phyloP scores from a whole-genome alignment of 176 grass and related monocot species.

The Cenchrus fungigraminus region DNA sequence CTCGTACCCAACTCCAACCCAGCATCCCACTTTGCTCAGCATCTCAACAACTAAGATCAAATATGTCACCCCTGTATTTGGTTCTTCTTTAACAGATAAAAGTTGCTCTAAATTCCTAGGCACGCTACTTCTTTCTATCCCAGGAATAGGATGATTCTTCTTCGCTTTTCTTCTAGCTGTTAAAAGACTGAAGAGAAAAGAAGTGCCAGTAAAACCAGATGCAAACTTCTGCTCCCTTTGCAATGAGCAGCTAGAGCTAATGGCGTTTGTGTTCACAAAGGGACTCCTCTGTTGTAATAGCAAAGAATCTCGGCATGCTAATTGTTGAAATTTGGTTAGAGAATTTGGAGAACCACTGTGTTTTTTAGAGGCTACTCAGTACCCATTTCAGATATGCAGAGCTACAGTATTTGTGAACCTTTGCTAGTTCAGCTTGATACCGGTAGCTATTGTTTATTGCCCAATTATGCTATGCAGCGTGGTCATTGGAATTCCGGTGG shows the following conservation, averaged over 20 bases:
- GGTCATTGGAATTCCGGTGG: slow-evolving; percentile 88
- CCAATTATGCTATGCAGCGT: slow-evolving; percentile 46
- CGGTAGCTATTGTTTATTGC: not conserved
- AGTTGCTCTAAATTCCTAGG: too few species aligned
- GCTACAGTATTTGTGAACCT: slow-evolving; percentile 4
- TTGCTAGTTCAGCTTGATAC: slow-evolving; percentile 5
- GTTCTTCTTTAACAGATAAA: too few species aligned
- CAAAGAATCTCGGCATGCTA: not conserved
- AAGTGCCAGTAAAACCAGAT: not conserved
- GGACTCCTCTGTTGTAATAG: not conserved
- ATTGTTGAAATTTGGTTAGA: too few species aligned
- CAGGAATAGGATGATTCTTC: not conserved
- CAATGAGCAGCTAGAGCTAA: not conserved
- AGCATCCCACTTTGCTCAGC: too few species aligned
- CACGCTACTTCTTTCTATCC: too few species aligned
- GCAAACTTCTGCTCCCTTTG: not conserved
- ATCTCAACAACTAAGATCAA: too few species aligned
- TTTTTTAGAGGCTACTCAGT: slow-evolving; percentile 86
- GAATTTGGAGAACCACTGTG: slow-evolving; percentile 48
- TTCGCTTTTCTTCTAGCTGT: not conserved
- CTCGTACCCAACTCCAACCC: too few species aligned
- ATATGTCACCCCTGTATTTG: too few species aligned
- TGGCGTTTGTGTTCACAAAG: not conserved
- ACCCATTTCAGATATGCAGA: slow-evolving; percentile 71
- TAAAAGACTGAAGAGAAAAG: not conserved